Evolutionary conservation across 1,139 yeast genomes (phyloP).

Genomic region (Yamadazyma songkhlaensis): DNA sequence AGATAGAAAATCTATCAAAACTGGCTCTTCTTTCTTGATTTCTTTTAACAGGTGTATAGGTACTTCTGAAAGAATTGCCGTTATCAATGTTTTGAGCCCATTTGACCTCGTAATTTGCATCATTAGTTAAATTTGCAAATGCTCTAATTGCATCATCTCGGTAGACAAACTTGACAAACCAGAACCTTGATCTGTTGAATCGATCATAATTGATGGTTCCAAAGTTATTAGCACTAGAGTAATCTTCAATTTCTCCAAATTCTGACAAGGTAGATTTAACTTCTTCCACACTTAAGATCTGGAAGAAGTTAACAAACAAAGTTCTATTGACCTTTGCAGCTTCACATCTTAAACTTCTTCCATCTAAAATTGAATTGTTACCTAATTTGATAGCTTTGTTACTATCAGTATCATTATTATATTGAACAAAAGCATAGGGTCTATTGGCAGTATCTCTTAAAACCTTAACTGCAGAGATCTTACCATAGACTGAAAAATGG

Average conservation of each 20-base stretch:
- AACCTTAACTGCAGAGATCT: constrained; percentile 73
- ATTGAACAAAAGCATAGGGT: constrained; percentile 95
- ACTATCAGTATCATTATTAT: constrained; percentile 69
- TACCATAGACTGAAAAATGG: constrained; percentile 68
- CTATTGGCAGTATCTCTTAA: constrained; percentile 77
- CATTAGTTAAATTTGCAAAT: constrained; percentile 64
- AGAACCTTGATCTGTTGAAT: constrained; percentile 33
- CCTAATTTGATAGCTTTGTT: constrained; percentile 64
- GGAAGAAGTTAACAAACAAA: constrained; percentile 48
- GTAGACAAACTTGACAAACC: constrained; percentile 82
- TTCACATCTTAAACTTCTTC: constrained; percentile 80
- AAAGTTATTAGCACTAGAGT: constrained; percentile 48
- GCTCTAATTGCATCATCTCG: constrained; percentile 92
- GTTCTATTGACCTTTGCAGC: constrained; percentile 90
- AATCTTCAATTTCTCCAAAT: constrained; percentile 75
- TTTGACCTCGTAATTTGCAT: constrained; percentile 56
- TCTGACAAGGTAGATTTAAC: constrained; percentile 39
- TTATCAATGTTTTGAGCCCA: constrained; percentile 81
- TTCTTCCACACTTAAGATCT: constrained; percentile 21
- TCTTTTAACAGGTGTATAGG: constrained; percentile 1
- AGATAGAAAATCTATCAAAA: constrained; percentile 71
- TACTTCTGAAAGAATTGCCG: not conserved
- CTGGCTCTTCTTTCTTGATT: constrained; percentile 6
- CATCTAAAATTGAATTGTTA: constrained; percentile 67
- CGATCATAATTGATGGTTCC: constrained; percentile 23